phyloP scores from a whole-genome alignment of 2,329 filamentous ascomycete species.

The Colletotrichum salicis region DNA sequence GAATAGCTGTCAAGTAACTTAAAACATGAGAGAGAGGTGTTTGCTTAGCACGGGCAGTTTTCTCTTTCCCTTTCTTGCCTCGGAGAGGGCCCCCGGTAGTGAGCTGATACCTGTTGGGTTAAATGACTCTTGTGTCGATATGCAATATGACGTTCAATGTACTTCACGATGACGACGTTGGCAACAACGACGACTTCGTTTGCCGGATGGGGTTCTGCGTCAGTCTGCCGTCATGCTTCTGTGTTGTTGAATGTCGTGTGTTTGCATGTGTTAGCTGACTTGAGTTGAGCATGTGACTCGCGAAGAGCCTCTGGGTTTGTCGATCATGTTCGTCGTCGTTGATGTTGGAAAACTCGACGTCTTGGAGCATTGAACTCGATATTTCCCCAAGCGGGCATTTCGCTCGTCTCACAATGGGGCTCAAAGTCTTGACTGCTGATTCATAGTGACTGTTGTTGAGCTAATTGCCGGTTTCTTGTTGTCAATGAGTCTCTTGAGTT shows the following conservation, averaged over 20 bases:
- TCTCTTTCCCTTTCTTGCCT: not conserved
- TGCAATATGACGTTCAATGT: not conserved
- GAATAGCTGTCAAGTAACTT: not conserved
- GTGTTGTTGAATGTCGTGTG: not conserved
- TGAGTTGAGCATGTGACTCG: not conserved
- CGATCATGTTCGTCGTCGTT: not conserved
- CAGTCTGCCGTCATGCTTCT: not conserved
- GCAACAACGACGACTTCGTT: not conserved
- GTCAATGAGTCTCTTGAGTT: not conserved
- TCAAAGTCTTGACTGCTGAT: not conserved
- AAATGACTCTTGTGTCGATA: not conserved
- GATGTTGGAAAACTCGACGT: not conserved
- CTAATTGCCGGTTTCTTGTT: not conserved
- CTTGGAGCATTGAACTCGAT: not conserved
- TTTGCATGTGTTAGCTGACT: not conserved
- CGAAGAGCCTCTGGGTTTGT: not conserved
- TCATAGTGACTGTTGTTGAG: not conserved
- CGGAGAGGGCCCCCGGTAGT: no score
- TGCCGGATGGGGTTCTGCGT: not conserved
- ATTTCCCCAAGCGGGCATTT: not conserved
- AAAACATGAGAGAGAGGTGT: not conserved
- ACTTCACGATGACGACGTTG: not conserved
- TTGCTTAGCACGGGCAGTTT: constrained; percentile 11
- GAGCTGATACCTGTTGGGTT: not conserved
- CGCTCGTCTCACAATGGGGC: not conserved